These are phyloP conservation scores for Gastrodia elata DNA, from an alignment of 106 monocot genomes.

Conservation along the genomic window DNA sequence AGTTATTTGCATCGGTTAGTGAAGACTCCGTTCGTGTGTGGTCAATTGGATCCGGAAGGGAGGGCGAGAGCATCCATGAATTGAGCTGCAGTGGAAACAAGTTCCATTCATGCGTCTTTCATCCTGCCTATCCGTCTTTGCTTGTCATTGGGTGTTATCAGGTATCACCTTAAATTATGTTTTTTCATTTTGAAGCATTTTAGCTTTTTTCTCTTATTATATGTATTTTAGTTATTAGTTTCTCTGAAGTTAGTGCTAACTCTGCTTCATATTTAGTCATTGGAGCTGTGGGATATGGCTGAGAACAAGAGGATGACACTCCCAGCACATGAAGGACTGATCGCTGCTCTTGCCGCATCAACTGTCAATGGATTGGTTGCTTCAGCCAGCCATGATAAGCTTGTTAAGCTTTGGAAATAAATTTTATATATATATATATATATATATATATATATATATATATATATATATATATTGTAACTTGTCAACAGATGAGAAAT, in stretches of 20 bases:
- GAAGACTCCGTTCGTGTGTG: constrained; percentile 57
- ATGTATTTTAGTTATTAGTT: not conserved
- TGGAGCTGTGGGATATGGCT: constrained; percentile 41
- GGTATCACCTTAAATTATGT: too few relatives aligned
- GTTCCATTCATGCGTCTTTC: constrained; percentile 56
- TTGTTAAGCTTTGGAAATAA: constrained; percentile 40
- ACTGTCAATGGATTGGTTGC: constrained; percentile 31
- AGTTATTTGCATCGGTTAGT: constrained; percentile 50
- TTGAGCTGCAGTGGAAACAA: constrained; percentile 41
- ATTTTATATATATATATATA: too few relatives aligned
- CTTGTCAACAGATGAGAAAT: not conserved
- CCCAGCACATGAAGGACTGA: constrained; percentile 33
- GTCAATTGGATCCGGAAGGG: constrained; percentile 45
- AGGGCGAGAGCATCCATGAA: constrained; percentile 44
- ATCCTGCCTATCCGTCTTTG: constrained; percentile 36
- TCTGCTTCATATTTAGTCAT: constrained; percentile 20
- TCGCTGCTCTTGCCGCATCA: constrained; percentile 29
- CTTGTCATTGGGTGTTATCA: constrained; percentile 28
- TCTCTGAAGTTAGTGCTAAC: not conserved
- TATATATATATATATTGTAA: too few relatives aligned
- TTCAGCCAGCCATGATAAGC: constrained; percentile 40
- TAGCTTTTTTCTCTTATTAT: too few relatives aligned
- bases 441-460: too few relatives aligned
- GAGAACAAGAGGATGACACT: constrained; percentile 38
- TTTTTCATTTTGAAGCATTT: too few relatives aligned